Conservation (phyloP, 129 eudicot species). For the Centella asiatica region DNA sequence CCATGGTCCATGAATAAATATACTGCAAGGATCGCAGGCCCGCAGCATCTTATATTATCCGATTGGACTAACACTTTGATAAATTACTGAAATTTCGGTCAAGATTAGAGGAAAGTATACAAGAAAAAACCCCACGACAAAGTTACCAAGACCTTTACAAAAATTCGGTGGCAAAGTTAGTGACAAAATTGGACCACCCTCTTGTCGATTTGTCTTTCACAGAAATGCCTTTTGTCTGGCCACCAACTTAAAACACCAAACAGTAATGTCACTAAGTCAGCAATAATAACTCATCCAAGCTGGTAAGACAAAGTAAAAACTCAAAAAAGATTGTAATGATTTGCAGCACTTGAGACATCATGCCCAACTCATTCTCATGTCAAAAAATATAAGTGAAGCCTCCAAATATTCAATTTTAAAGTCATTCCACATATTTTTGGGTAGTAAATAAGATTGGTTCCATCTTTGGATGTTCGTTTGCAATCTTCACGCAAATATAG, state of each 20-base stretch:
- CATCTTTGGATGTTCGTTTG: too few species aligned
- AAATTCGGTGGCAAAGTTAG: slow-evolving; percentile 8
- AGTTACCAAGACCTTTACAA: not conserved
- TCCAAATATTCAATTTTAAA: not conserved
- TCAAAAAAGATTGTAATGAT: too few species aligned
- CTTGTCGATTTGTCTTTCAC: not conserved
- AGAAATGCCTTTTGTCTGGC: not conserved
- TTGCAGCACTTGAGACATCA: too few species aligned
- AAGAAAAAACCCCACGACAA: not conserved
- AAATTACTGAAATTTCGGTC: not conserved
- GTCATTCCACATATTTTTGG: not conserved
- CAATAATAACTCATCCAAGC: not conserved
- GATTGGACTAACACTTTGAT: not conserved
- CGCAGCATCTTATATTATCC: too few species aligned
- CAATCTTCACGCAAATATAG: not conserved
- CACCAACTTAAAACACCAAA: not conserved
- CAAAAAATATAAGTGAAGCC: not conserved
- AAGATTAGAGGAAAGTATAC: not conserved
- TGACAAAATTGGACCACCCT: slow-evolving; percentile 3
- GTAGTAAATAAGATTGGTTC: not conserved
- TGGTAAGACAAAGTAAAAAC: not conserved
- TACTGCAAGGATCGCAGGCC: too few species aligned
- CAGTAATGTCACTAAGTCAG: not conserved
- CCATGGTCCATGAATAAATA: too few species aligned
- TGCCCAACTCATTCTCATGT: not conserved